phyloP scores from a whole-genome alignment of 106 monocot species.

The Amphibolis antarctica region DNA sequence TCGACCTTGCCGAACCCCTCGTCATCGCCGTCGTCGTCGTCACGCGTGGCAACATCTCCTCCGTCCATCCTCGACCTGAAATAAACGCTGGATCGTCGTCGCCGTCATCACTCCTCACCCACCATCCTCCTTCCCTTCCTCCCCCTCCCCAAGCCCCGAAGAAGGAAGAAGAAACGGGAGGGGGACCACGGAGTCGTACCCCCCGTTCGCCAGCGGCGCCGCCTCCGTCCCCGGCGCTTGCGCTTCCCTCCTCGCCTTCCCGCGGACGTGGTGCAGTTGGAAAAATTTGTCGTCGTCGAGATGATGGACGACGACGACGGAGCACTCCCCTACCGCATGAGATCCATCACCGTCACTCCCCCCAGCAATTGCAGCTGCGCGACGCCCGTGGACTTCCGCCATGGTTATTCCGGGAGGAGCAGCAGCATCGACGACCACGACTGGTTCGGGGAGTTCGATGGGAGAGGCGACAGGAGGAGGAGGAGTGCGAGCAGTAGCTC shows the following conservation, averaged over 20 bases:
- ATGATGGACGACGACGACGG: neutral
- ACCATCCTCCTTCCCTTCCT: no score
- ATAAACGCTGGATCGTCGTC: no score
- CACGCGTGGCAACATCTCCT: no score
- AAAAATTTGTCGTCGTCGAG: neutral
- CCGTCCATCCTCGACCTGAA: no score
- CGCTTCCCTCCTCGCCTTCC: neutral
- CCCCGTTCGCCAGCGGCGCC: neutral
- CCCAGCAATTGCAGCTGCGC: neutral
- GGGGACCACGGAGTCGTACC: no score
- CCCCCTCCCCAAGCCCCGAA: no score
- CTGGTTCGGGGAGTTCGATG: slow-evolving; percentile 1
- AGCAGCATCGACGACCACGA: slow-evolving; percentile 1
- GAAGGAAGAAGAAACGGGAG: no score
- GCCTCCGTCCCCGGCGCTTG: neutral
- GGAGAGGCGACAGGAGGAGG: no score
- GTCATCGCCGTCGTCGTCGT: no score
- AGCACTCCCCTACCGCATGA: neutral
- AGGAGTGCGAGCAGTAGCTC: neutral
- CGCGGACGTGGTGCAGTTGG: neutral
- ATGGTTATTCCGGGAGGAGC: slow-evolving; percentile 4
- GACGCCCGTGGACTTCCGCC: slow-evolving; percentile 5
- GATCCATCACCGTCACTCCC: neutral
- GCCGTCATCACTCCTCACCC: no score
- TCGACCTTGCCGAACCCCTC: no score